Base-by-base conservation (phyloP, 306 rosid species). In the Castanopsis chinensis region DNA sequence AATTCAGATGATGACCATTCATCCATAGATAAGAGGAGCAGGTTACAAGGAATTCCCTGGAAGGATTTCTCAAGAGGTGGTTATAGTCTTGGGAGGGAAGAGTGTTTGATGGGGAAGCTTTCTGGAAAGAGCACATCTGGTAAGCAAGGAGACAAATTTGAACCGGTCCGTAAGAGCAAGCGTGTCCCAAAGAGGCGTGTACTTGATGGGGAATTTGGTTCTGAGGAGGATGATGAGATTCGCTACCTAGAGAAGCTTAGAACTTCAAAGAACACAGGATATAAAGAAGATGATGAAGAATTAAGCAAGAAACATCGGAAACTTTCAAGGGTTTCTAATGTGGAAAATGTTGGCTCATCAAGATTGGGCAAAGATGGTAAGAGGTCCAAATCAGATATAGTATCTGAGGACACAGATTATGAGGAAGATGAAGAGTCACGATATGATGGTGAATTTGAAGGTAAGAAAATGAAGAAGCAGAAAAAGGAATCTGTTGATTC, bases 41-140 rank as follows among this genome's bases (percentile, higher is more conserved):
- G 91, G 43, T 83, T 95, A 53, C 92, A 91, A 79, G 99, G 99
- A 65, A 83, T 95, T 85, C 99, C 98, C 3, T 93, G 97, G 99
- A 95, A 85, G 81, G 97, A 92, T 87, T 92, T 92, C 77, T 82
- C 92, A 19, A 80, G 88, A 82, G 91, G 85, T 79, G 89, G 99
- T 74, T 83, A 87, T 86, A 89, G 85, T 85, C 78, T 91, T 25
- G 90, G 85, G 75, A 93, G 80, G 86, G 98, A 90, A 76, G 92
- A 83, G 37, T 74, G 90, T 35, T 65, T 35, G 74, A 89, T 86
- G 89, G 93, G 90, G 79, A 93, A 81, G 83, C 73, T 41, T 81
- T 76, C 90, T 4, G 86, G 86, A 58, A 92, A 91, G 83, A 91
- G 65, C 71, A 4, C 82, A 57, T 76, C 83, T 83, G 77, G 67